Conservation (phyloP, 495 filamentous ascomycete genomes). For the Penicillium herquei region DNA sequence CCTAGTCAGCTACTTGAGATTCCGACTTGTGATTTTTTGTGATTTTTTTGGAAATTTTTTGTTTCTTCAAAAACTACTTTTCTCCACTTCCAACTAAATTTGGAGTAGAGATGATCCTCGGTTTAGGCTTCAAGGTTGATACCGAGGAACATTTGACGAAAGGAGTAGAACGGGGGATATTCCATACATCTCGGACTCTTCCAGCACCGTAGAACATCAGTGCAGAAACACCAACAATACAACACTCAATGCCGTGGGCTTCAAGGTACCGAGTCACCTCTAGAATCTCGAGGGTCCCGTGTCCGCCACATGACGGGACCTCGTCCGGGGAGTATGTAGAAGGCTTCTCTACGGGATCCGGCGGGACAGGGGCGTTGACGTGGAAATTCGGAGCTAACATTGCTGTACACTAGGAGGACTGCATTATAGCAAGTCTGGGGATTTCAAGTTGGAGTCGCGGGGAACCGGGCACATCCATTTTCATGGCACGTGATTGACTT, state of each 20-base stretch:
- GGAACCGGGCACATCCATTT: slow-evolving; percentile 12
- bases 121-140: background rate
- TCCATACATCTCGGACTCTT: slow-evolving; percentile 27
- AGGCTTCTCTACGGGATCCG: slow-evolving; percentile 11
- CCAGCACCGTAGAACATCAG: slow-evolving; percentile 31
- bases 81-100: background rate
- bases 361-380: slow-evolving; percentile 13
- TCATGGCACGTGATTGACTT: slow-evolving; percentile 7
- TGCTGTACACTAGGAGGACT: slow-evolving; percentile 3
- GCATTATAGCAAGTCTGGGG: background rate
- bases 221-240: slow-evolving; percentile 28
- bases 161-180: background rate
- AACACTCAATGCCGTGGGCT: slow-evolving; percentile 28
- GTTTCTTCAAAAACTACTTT: background rate
- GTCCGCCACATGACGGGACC: slow-evolving; percentile 24
- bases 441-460: slow-evolving; percentile 9
- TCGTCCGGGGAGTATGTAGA: slow-evolving; percentile 21
- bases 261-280: slow-evolving; percentile 27
- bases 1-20: background rate
- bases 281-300: slow-evolving; percentile 29
- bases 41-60: background rate
- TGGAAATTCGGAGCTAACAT: slow-evolving; percentile 24
- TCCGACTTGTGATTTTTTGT: background rate
- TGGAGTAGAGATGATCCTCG: background rate
- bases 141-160: background rate